Evolutionary conservation across 2,329 filamentous ascomycete species (phyloP).

Genomic region (Gliomastix tumulicola): DNA sequence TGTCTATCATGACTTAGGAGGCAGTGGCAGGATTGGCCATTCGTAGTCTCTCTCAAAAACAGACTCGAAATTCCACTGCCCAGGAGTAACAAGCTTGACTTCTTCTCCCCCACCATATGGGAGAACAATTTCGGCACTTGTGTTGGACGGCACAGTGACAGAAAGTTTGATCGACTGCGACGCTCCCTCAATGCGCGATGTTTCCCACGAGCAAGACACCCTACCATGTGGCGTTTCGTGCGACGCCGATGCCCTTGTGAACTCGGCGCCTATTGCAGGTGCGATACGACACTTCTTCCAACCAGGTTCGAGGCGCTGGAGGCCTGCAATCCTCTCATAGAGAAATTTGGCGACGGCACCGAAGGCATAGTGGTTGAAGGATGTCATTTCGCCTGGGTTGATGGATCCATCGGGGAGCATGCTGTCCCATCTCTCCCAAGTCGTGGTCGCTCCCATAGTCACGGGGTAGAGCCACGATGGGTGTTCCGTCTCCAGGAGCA

Average conservation of each 20-base stretch:
- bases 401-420: constrained; percentile 32
- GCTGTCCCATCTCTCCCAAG: constrained; percentile 45
- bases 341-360: constrained; percentile 27
- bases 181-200: not conserved
- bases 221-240: not conserved
- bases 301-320: not conserved
- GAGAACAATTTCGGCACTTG: not conserved
- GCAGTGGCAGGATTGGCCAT: constrained; percentile 1
- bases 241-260: not conserved
- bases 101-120: not conserved
- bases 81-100: not conserved
- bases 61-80: constrained; percentile 1
- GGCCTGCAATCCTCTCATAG: not conserved
- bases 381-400: constrained; percentile 40
- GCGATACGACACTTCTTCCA: not conserved
- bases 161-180: not conserved
- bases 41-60: constrained; percentile 6
- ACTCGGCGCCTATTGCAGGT: not conserved
- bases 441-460: constrained; percentile 36
- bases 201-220: not conserved
- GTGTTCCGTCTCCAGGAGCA: constrained; percentile 35
- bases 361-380: constrained; percentile 42
- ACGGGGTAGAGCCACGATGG: constrained; percentile 43
- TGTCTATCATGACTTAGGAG: constrained; percentile 2
- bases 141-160: not conserved